Conservation (phyloP, 306 rosid species). For the Quercus dentata region DNA sequence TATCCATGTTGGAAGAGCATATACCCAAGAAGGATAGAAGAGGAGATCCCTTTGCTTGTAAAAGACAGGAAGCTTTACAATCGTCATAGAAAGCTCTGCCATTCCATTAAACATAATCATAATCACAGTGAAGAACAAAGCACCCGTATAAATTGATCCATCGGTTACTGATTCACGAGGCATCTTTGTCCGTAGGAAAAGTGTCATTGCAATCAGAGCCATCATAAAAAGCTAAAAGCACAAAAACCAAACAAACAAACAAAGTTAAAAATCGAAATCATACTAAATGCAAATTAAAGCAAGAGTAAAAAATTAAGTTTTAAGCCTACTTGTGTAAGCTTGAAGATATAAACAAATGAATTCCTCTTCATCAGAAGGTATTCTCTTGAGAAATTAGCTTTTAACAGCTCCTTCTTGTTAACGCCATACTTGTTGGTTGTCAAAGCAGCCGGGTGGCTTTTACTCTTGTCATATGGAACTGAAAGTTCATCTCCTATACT, state of each 20-base stretch:
- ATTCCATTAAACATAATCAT: constrained; percentile 37
- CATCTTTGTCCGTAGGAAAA: constrained; percentile 37
- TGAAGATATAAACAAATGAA: constrained; percentile 43
- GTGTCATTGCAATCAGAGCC: constrained; percentile 30
- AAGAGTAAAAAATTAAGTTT: not conserved
- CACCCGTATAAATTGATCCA: constrained; percentile 32
- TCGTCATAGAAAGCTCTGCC: constrained; percentile 41
- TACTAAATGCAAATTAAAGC: not conserved
- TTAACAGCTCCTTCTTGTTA: constrained; percentile 26
- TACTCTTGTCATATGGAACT: constrained; percentile 39
- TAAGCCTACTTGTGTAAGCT: constrained; percentile 23
- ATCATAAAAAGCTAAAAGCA: constrained; percentile 21
- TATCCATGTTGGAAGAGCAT: constrained; percentile 35
- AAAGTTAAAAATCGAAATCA: not conserved
- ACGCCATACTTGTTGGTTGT: constrained; percentile 36
- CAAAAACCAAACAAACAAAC: too few relatives aligned
- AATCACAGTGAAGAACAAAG: constrained; percentile 26
- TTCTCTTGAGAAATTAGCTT: constrained; percentile 36
- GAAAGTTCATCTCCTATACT: constrained; percentile 39
- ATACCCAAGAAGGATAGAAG: constrained; percentile 44
- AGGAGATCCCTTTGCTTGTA: constrained; percentile 48
- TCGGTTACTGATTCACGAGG: constrained; percentile 14
- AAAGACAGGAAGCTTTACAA: constrained; percentile 44
- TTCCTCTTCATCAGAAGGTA: constrained; percentile 44
- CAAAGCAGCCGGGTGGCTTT: constrained; percentile 37